Conservation (phyloP, 2,329 filamentous ascomycete genomes). For the Claviceps sp. region DNA sequence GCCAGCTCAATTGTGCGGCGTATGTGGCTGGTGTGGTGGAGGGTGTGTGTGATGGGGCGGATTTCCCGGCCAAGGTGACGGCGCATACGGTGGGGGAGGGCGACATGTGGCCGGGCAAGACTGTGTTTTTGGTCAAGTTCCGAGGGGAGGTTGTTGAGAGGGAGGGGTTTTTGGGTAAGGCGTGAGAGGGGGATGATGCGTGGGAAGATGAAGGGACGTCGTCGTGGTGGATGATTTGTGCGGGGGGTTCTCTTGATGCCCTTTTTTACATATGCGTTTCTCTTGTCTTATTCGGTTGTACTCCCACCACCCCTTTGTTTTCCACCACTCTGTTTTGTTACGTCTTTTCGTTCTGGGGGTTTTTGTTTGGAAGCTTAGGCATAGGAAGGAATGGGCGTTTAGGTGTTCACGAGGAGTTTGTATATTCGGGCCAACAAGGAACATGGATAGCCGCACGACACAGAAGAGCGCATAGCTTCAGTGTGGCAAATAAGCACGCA, state of each 20-base stretch:
- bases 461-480: not conserved
- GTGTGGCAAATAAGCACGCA: not conserved
- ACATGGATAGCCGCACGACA: not conserved
- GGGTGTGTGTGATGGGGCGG: constrained; percentile 86
- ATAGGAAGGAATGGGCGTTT: not conserved
- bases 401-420: not conserved
- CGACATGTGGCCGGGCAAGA: constrained; percentile 92
- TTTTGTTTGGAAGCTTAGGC: not conserved
- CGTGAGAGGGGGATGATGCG: not conserved
- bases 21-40: constrained; percentile 93
- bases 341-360: not conserved
- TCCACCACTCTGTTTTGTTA: not conserved
- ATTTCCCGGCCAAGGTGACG: constrained; percentile 77
- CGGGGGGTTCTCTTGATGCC: too few species aligned
- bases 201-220: too few species aligned
- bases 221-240: too few species aligned
- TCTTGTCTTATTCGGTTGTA: not conserved
- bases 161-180: constrained; percentile 64
- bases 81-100: constrained; percentile 65
- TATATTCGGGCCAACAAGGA: not conserved
- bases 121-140: constrained; percentile 91
- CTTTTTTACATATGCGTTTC: too few species aligned
- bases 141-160: constrained; percentile 81
- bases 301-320: too few species aligned
- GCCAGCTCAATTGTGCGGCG: constrained; percentile 87